Base-by-base conservation (phyloP, 2,329 filamentous ascomycete species). In the Mycosphaerella arachidis region DNA sequence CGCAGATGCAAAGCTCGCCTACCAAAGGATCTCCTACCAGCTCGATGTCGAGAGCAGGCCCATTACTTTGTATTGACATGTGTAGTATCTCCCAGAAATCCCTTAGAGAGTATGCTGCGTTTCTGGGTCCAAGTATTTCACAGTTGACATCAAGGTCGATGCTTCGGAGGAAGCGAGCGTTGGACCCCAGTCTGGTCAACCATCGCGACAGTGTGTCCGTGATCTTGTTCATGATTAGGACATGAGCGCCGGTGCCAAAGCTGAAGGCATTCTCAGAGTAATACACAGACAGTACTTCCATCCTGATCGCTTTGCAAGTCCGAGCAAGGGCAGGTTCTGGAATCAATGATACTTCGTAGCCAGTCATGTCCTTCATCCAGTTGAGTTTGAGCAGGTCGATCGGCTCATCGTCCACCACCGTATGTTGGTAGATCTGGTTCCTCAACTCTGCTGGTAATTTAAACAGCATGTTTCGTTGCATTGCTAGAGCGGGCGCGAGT, bases 81-180 rank as follows among this genome's bases (percentile, higher is more conserved):
- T 45, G 20, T 13, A 58, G 18, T 20, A 53, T 58, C 35, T 58
- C 56, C 56, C 56, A 58, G 50, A 53, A 58, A 27, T 58, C 50
- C n/a, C 56, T 30, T 6, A 51, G 37, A 29, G 20, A 53, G 48
- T 52, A 45, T 16, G 43, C 56, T 16, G 37, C 35, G n/a, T 52
- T 29, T 18, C 27, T 53, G 3, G 50, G 48, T 2, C 56, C 56
- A 20, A 58, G 24, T 27, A 58, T 58, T 29, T 58, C 56, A 29
- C 56, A 58, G 29, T 53, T 53, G 27, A 52, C 56, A 13, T 40
- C 27, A n/a, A 58, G 27, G 6, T 29, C 30, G 24, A 58, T 29
- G 10, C 46, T n/a, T 29, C 56, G 48, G 24, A 58, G 56, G 37
- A 43, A 37, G 7, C 35, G 31, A 10, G 33, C 48, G 35, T n/a